Base-by-base conservation (phyloP, 306 rosid species). In the Pyrus bretschneideri region DNA sequence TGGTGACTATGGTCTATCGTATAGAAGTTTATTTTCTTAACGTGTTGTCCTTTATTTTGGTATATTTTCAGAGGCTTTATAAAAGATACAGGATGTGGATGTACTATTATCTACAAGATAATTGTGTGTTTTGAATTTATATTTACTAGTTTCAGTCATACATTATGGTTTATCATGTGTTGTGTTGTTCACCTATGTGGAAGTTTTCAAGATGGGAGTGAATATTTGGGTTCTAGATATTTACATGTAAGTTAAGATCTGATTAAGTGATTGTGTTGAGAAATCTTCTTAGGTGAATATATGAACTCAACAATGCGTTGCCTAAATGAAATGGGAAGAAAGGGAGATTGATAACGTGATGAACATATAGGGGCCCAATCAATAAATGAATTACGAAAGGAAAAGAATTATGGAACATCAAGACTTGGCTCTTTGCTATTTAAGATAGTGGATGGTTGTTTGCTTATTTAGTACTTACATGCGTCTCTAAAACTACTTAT, bases 21-120 rank as follows among this genome's bases (percentile, higher is more conserved):
- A 69, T 52, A 52, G 21, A 74, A 51, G 58, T 67, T 77, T 38
- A 45, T 79, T 67, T 79, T 22, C 67, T 49, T 79, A 81, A 51
- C 64, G 22, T 78, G 63, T 29, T 46, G 35, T 25, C 22, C 67
- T 49, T 14, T 59, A 4, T 23, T 38, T 58, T 61, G 33, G 27
- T 23, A 0, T 0, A 61, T 27, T 58, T n/a, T 10, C 62, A 58
- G 3, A 57, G 62, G 23, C 29, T 58, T 21, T 58, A 9, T 58
- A 9, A 14, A 12, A 58, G 62, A 21, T 58, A n/a, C 62, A 25
- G 22, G 35, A 22, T 60, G 66, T 13, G 18, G 27, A 11, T 60
- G 35, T 57, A n/a, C 61, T 2, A 57, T 6, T 57, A 57, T 57
- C 9, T 2, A n/a, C 11, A 5, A 57, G 61, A 57, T 19, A 57